Percentiles rank a stretch among this genome's conserved stretches.
phyloP scores from a whole-genome alignment of 306 rosid species.

The Quillaja saponaria region DNA sequence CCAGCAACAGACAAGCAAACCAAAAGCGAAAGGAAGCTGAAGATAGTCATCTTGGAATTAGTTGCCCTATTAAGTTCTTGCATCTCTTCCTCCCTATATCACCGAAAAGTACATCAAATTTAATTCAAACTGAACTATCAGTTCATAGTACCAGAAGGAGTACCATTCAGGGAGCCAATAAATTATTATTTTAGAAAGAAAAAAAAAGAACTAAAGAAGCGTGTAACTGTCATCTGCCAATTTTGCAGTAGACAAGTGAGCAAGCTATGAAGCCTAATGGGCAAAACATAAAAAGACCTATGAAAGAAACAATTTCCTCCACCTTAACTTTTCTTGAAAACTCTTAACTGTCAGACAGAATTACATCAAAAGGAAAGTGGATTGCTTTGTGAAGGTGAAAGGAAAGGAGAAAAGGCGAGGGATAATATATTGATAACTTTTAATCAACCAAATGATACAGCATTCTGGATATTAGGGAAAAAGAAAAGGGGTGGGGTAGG shows the following conservation, averaged over 20 bases:
- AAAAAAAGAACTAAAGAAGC: too few relatives aligned
- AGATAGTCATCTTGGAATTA: conserved; percentile 68
- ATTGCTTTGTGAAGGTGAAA: conserved; percentile 13
- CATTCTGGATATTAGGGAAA: background rate
- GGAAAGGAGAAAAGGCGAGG: background rate
- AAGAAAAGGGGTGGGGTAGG: background rate
- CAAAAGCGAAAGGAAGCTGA: conserved; percentile 70
- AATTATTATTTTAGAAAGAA: too few relatives aligned
- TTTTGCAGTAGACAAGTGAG: background rate
- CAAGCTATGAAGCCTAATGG: too few relatives aligned
- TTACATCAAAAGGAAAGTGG: conserved; percentile 5
- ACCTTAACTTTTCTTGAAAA: conserved; percentile 11
- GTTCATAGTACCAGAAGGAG: too few relatives aligned
- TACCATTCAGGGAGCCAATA: too few relatives aligned
- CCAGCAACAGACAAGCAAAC: conserved; percentile 88
- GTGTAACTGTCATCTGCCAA: too few relatives aligned
- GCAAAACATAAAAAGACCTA: background rate
- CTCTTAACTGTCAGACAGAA: conserved; percentile 8
- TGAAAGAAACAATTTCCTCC: background rate
- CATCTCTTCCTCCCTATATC: conserved; percentile 86
- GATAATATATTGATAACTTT: background rate
- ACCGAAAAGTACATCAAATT: conserved; percentile 22
- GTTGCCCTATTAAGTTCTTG: conserved; percentile 78
- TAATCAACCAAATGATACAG: conserved; percentile 9
- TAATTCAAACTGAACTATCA: background rate